phyloP scores from a whole-genome alignment of 2,329 filamentous ascomycete genomes.

The Coniochaeta prunicola region DNA sequence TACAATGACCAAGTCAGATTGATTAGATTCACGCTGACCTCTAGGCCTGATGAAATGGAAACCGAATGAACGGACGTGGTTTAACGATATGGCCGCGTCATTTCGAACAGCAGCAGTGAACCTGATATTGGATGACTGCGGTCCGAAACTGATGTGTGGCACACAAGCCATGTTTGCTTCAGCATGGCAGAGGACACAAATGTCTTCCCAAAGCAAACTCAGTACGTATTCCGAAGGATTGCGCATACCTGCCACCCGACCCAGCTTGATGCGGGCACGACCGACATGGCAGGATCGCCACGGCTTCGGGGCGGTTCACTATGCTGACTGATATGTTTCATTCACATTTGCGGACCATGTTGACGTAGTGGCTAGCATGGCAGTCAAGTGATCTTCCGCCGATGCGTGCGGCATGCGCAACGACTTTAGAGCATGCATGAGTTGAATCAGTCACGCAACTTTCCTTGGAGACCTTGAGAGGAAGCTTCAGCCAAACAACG shows the following conservation, averaged over 20 bases:
- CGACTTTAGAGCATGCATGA: background rate
- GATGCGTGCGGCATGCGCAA: background rate
- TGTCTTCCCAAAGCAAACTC: background rate
- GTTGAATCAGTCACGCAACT: background rate
- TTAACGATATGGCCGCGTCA: too few species aligned
- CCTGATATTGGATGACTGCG: background rate
- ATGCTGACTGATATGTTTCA: background rate
- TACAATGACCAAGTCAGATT: too few species aligned
- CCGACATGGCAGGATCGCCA: background rate
- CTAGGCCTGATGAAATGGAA: too few species aligned
- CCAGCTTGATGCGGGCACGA: background rate
- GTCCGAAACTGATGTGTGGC: background rate
- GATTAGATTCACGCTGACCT: too few species aligned
- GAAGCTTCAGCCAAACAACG: too few species aligned
- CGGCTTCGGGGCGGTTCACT: background rate
- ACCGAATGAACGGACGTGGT: too few species aligned
- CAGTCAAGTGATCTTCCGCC: background rate
- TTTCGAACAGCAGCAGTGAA: too few species aligned
- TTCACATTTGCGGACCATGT: background rate
- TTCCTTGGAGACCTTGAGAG: background rate
- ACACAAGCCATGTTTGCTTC: background rate
- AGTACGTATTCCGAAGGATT: background rate
- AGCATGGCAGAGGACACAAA: background rate
- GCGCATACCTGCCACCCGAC: background rate
- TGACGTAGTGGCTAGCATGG: background rate